phyloP scores from a whole-genome alignment of 164 flowering plant species.

The Stephania cephalantha region DNA sequence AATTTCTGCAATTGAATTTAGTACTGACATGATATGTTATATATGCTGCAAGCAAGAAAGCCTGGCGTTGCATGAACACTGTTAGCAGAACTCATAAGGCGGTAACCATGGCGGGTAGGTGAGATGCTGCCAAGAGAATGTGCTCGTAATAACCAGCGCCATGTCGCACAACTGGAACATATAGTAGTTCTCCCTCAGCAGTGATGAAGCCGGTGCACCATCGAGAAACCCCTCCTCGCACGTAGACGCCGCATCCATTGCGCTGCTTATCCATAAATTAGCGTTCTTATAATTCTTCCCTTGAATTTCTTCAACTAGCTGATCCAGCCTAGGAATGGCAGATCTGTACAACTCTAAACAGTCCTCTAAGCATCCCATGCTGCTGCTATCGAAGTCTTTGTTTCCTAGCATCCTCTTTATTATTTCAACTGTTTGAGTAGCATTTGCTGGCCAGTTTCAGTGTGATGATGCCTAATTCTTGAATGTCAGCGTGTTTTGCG shows the following conservation, averaged over 20 bases:
- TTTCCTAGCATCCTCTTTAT: slow-evolving; percentile 14
- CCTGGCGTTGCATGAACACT: not conserved
- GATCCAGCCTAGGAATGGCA: slow-evolving; percentile 16
- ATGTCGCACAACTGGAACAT: slow-evolving; percentile 35
- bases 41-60: not conserved
- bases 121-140: slow-evolving; percentile 10
- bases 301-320: slow-evolving; percentile 21
- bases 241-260: slow-evolving; percentile 26
- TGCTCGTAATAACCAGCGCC: slow-evolving; percentile 29
- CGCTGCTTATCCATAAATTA: slow-evolving; percentile 24
- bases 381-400: slow-evolving; percentile 4
- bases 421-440: slow-evolving; percentile 21
- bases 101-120: not conserved
- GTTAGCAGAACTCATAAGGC: not conserved
- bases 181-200: slow-evolving; percentile 27
- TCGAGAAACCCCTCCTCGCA: slow-evolving; percentile 29
- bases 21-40: no score
- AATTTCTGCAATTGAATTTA: no score
- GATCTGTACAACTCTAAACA: slow-evolving; percentile 36
- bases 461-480: slow-evolving; percentile 31
- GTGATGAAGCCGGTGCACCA: slow-evolving; percentile 23
- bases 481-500: slow-evolving; percentile 25
- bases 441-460: slow-evolving; percentile 36
- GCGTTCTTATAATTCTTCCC: slow-evolving; percentile 13
- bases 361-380: slow-evolving; percentile 19